phyloP scores from a whole-genome alignment of 305 asterid genomes.

The Fraxinus dipetala region DNA sequence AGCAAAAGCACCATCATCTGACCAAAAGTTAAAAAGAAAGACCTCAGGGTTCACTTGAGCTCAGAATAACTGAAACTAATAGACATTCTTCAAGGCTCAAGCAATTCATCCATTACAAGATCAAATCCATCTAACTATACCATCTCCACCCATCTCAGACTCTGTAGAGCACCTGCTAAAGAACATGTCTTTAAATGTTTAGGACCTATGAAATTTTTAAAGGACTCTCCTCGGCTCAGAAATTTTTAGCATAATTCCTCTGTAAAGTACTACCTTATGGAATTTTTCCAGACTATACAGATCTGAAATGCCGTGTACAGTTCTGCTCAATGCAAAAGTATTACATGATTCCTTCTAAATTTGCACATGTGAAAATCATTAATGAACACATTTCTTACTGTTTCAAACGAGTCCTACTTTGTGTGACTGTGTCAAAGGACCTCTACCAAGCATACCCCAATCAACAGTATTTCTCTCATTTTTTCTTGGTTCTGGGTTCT shows the following conservation, averaged over 20 bases:
- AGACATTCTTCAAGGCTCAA: not conserved
- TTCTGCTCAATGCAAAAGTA: not conserved
- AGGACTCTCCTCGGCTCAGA: not conserved
- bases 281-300: not conserved
- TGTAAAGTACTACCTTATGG: not conserved
- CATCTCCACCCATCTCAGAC: not conserved
- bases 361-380: not conserved
- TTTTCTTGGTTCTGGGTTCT: not conserved
- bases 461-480: not conserved
- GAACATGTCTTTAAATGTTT: not conserved
- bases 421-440: conserved; percentile 42
- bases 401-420: conserved; percentile 36
- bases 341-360: not conserved
- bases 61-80: not conserved
- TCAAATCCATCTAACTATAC: not conserved
- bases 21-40: not conserved
- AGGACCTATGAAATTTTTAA: not conserved
- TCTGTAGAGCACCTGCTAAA: not conserved
- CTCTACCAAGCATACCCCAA: not conserved
- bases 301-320: not conserved
- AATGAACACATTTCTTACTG: not conserved
- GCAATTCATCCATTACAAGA: not conserved
- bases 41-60: not conserved
- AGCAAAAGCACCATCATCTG: not conserved
- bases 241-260: not conserved